Evolutionary conservation across 306 rosid genomes (phyloP).

Genomic region (Sophora flavescens): DNA sequence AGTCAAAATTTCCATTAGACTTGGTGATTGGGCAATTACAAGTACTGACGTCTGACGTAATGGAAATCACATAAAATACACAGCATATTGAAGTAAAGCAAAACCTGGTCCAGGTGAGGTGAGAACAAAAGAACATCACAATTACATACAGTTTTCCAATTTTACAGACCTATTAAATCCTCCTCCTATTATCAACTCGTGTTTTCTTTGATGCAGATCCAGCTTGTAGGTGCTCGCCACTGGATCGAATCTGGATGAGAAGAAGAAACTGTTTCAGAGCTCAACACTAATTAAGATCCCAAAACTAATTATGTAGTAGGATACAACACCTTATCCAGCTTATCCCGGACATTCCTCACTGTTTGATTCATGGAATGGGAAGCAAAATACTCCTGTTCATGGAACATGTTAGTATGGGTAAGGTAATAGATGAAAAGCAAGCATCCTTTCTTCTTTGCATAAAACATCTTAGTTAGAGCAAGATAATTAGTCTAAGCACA

Average conservation of each 20-base stretch:
- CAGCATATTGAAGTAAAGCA: neutral
- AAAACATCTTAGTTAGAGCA: constrained; percentile 29
- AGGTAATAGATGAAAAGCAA: constrained; percentile 32
- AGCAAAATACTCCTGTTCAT: constrained; percentile 77
- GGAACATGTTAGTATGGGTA: constrained; percentile 37
- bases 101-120: neutral
- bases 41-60: too few species aligned
- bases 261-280: constrained; percentile 28
- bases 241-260: constrained; percentile 68
- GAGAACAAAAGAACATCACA: constrained; percentile 19
- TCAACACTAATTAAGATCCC: neutral
- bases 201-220: constrained; percentile 70
- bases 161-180: constrained; percentile 58
- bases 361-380: constrained; percentile 91
- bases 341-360: constrained; percentile 75
- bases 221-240: constrained; percentile 60
- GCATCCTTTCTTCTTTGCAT: constrained; percentile 8
- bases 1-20: constrained; percentile 6
- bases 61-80: neutral
- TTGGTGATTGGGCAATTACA: neutral
- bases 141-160: constrained; percentile 13
- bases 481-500: constrained; percentile 24
- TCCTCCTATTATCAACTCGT: constrained; percentile 82
- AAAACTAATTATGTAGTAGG: constrained; percentile 29
- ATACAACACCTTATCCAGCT: constrained; percentile 80